These are phyloP conservation scores for Naganishia cerealis DNA, from an alignment of 1,284 basidiomycete species.

Conservation along the genomic window DNA sequence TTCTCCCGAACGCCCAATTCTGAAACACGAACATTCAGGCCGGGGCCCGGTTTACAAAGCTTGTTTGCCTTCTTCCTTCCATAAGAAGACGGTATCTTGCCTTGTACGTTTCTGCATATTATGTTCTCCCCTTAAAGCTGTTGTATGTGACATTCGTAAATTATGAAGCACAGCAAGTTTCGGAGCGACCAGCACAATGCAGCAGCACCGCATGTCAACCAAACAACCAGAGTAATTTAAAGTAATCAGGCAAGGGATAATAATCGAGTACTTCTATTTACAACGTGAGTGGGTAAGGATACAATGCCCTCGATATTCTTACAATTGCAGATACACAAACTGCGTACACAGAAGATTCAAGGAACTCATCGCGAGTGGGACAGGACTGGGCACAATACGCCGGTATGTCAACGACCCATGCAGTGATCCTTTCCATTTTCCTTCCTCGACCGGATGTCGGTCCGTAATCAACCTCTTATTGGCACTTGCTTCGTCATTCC, in stretches of 20 bases:
- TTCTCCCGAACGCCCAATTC: conserved; percentile 2
- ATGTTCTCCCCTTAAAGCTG: no score
- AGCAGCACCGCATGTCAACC: no score
- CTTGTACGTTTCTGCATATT: no score
- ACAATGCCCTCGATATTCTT: background rate
- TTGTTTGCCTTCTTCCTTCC: no score
- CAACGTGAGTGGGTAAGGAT: background rate
- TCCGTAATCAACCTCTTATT: conserved; percentile 7
- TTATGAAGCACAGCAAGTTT: no score
- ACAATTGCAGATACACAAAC: conserved; percentile 2
- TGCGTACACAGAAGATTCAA: background rate
- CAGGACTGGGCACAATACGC: background rate
- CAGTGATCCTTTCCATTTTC: conserved; percentile 8
- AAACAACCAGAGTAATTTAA: no score
- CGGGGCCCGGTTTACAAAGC: background rate
- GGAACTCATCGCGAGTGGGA: conserved; percentile 16
- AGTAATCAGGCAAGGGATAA: no score
- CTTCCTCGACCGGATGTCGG: background rate
- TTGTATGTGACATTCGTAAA: no score
- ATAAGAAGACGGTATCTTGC: no score
- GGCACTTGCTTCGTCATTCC: background rate
- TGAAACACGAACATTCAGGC: conserved; percentile 6
- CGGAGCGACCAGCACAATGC: no score
- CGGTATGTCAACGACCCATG: conserved; percentile 11
- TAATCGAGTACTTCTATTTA: background rate